Conservation (phyloP, 257 asterid species). For the Solanum stenotomum region DNA sequence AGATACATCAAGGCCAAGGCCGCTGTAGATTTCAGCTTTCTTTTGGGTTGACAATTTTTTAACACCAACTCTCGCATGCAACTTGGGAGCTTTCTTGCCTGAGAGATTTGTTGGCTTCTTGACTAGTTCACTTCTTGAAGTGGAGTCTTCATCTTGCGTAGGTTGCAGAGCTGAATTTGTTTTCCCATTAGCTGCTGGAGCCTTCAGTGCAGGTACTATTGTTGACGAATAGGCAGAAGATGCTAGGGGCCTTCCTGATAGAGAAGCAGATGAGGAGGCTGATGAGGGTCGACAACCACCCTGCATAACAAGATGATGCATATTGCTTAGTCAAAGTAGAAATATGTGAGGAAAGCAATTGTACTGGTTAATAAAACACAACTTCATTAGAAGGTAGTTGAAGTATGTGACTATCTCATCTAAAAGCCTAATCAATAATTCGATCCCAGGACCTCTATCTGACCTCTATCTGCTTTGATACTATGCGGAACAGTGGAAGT, state of each 20-base stretch:
- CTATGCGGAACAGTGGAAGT: not conserved
- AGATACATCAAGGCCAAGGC: constrained; percentile 20
- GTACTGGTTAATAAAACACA: not conserved
- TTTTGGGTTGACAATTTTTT: constrained; percentile 4
- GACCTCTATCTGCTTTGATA: not conserved
- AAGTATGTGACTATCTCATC: not conserved
- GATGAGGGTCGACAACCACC: not conserved
- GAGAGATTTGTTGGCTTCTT: not conserved
- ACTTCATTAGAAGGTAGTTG: not conserved
- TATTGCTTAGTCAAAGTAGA: not conserved
- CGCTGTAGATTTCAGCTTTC: constrained; percentile 13
- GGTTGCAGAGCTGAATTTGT: not conserved
- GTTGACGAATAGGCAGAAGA: not conserved
- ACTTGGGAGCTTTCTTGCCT: constrained; percentile 1
- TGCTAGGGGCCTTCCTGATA: not conserved
- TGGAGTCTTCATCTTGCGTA: not conserved
- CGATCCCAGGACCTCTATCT: not conserved
- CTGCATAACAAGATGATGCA: not conserved
- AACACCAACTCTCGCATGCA: not conserved
- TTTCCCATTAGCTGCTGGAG: not conserved
- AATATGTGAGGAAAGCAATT: not conserved
- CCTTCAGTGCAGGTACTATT: not conserved
- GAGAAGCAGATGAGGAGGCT: not conserved
- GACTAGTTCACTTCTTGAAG: not conserved
- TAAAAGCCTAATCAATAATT: not conserved